These are phyloP conservation scores for Lactifluus volemus DNA, from an alignment of 768 basidiomycete genomes.

Conservation along the genomic window DNA sequence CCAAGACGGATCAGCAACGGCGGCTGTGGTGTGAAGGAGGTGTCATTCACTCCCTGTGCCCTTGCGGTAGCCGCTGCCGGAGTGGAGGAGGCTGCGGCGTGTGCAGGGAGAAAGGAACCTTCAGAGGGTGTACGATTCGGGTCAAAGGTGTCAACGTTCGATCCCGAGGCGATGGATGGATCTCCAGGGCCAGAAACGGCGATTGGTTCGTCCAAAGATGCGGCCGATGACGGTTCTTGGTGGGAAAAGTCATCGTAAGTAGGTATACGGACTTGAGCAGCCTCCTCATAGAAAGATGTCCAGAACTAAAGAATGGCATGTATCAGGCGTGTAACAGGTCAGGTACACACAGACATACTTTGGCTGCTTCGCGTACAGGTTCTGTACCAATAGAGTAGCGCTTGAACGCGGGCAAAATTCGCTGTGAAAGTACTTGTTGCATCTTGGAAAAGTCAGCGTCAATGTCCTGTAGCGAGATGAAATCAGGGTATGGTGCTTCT, in stretches of 20 bases:
- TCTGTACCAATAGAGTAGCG: slow-evolving; percentile 81
- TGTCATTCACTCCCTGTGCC: not conserved
- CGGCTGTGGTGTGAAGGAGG: not conserved
- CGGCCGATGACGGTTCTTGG: slow-evolving; percentile 21
- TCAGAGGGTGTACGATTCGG: slow-evolving; percentile 48
- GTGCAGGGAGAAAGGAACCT: slow-evolving; percentile 64
- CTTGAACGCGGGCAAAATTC: slow-evolving; percentile 82
- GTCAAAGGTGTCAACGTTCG: slow-evolving; percentile 22
- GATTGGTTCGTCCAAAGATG: not conserved
- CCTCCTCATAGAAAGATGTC: slow-evolving; percentile 92
- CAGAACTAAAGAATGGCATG: slow-evolving; percentile 57
- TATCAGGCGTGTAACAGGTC: not conserved
- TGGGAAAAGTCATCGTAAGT: slow-evolving; percentile 51
- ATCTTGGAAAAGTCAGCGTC: slow-evolving; percentile 91
- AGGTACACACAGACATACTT: slow-evolving; percentile 36
- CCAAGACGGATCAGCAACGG: slow-evolving; percentile 46
- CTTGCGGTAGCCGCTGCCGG: slow-evolving; percentile 39
- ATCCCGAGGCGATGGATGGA: slow-evolving; percentile 17
- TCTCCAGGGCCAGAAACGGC: slow-evolving; percentile 2
- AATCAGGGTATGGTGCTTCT: not conserved
- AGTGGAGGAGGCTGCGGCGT: slow-evolving; percentile 70
- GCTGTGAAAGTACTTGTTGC: slow-evolving; percentile 73
- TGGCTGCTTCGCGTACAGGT: slow-evolving; percentile 83
- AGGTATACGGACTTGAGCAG: slow-evolving; percentile 80
- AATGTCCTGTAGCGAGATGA: slow-evolving; percentile 48